Percentiles rank a stretch among this genome's conserved stretches.
phyloP scores from a whole-genome alignment of 352 stramenopile species.

The Pythium brachiatum region DNA sequence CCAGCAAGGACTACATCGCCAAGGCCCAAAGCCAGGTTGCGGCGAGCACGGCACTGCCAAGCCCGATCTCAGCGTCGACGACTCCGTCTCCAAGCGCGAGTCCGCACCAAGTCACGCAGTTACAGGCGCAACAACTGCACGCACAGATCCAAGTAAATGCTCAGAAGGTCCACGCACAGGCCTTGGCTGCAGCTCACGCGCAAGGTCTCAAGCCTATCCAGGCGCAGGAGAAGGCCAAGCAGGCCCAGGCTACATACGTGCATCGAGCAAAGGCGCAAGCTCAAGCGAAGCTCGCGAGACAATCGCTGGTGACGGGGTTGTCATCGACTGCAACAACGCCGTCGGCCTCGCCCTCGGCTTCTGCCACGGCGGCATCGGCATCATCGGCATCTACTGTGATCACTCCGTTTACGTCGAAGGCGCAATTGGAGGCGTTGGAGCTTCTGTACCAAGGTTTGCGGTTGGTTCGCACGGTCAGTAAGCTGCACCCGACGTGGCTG shows the following conservation, averaged over 20 bases:
- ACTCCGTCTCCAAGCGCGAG: conserved; percentile 55
- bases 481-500: conserved; percentile 90
- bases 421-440: conserved; percentile 89
- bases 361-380: conserved; percentile 22
- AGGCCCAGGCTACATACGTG: conserved; percentile 86
- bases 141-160: conserved; percentile 89
- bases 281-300: conserved; percentile 79
- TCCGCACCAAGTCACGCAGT: conserved; percentile 57
- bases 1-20: conserved; percentile 88
- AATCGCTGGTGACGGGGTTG: not conserved
- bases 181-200: conserved; percentile 81
- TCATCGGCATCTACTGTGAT: not conserved
- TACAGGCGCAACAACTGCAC: conserved; percentile 73
- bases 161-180: conserved; percentile 86
- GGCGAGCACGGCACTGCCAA: conserved; percentile 51
- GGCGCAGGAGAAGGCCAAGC: conserved; percentile 88
- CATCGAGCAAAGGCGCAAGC: conserved; percentile 85
- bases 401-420: conserved; percentile 65
- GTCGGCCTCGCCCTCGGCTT: conserved; percentile 55
- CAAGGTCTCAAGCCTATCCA: conserved; percentile 84
- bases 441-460: conserved; percentile 93
- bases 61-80: conserved; percentile 34
- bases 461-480: conserved; percentile 90
- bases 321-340: not conserved
- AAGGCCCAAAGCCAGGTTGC: conserved; percentile 85